These are phyloP conservation scores for Colletotrichum sansevieriae DNA, from an alignment of 2,329 filamentous ascomycete genomes.

Conservation along the genomic window DNA sequence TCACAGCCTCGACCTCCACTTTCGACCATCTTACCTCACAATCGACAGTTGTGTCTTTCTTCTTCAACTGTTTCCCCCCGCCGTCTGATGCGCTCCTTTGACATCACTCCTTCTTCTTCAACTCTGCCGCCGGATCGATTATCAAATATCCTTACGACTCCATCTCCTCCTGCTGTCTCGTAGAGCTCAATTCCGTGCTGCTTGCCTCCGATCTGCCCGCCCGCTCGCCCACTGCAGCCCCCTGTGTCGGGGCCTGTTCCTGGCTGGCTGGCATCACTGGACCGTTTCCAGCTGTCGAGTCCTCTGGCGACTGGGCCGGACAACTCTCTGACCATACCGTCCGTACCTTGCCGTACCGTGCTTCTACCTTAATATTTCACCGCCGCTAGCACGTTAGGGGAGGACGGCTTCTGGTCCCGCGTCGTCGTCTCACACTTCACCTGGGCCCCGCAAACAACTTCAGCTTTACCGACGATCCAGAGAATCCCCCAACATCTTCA, in stretches of 20 bases:
- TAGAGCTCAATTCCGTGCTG: conserved; percentile 12
- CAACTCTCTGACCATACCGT: conserved; percentile 32
- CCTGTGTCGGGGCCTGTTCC: conserved; percentile 35
- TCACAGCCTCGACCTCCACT: conserved; percentile 38
- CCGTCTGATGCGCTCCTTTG: conserved; percentile 25
- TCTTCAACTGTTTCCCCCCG: conserved; percentile 13
- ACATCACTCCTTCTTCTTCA: conserved; percentile 23
- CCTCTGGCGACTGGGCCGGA: conserved; percentile 22
- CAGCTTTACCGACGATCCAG: conserved; percentile 42
- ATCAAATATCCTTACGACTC: conserved; percentile 20
- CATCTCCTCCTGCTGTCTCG: conserved; percentile 5
- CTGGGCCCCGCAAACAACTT: conserved; percentile 44
- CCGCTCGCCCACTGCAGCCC: neutral
- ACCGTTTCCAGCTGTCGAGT: conserved; percentile 39
- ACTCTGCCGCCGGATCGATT: conserved; percentile 18
- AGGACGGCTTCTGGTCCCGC: conserved; percentile 41
- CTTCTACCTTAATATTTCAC: conserved; percentile 40
- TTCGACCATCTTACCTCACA: conserved; percentile 22
- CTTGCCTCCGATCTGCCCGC: conserved; percentile 21
- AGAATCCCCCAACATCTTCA: conserved; percentile 27
- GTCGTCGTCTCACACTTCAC: conserved; percentile 43
- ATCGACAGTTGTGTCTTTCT: conserved; percentile 16
- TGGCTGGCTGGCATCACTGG: conserved; percentile 38
- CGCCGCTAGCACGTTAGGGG: conserved; percentile 41
- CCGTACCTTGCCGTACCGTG: conserved; percentile 23